Percentiles rank a stretch among this genome's conserved stretches.
Conservation (phyloP, 1,139 yeast genomes). For the Taphrina populina region DNA sequence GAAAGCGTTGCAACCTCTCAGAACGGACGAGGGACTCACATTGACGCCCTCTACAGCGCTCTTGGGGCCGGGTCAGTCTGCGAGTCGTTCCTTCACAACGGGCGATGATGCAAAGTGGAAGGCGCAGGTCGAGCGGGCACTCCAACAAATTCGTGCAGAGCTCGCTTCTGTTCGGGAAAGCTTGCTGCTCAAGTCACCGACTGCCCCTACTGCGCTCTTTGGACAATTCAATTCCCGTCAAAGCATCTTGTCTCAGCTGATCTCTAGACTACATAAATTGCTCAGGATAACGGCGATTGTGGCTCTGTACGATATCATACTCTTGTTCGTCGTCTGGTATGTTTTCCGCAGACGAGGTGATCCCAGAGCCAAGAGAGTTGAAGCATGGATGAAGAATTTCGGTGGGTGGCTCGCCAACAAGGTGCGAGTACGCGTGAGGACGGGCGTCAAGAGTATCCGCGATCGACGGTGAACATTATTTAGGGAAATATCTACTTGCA, state of each 20-base stretch:
- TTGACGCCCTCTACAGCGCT: not conserved
- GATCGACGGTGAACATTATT: conserved; percentile 12
- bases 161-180: conserved; percentile 29
- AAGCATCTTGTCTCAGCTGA: conserved; percentile 6
- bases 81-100: not conserved
- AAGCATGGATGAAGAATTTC: conserved; percentile 19
- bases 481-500: not conserved
- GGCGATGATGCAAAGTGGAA: conserved; percentile 25
- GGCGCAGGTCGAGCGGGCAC: conserved; percentile 21
- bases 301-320: conserved; percentile 16
- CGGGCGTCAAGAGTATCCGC: conserved; percentile 15
- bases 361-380: conserved; percentile 15
- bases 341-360: conserved; percentile 22
- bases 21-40: conserved; percentile 8
- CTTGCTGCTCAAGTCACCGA: conserved; percentile 12
- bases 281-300: conserved; percentile 8
- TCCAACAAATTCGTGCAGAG: conserved; percentile 31
- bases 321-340: conserved; percentile 18
- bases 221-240: conserved; percentile 8
- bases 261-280: conserved; percentile 2
- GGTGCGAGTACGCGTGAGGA: conserved; percentile 12
- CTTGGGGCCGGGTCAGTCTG: not conserved
- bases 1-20: conserved; percentile 20
- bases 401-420: conserved; percentile 11
- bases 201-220: conserved; percentile 7